Evolutionary conservation across 768 basidiomycete species (phyloP), one percentile per base, ranked within the genome.

Genomic region (Pulveroboletus sp.): DNA sequence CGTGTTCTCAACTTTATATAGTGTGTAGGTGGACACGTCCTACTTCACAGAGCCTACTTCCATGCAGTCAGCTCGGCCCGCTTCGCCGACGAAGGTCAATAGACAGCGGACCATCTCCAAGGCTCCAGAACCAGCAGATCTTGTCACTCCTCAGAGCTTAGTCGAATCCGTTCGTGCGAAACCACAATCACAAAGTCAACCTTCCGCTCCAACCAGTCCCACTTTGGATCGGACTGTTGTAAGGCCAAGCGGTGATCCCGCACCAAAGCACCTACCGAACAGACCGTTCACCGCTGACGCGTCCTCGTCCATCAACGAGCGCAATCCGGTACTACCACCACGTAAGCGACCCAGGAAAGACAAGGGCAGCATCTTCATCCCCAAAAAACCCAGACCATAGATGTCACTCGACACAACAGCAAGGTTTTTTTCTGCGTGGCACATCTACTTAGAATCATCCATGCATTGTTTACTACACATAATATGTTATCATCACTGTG

Each of bases 301-400:
- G 4, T 48, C 66, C 31, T 56, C 55, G 36, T 51, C 57, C 10
- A 39, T 15, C 2, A 57, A 59, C 21, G 50, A 61, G 56, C 57
- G 50, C 50, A 62, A 55, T 39, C 54, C 67, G 1, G 64, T 51
- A n/a, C 68, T 56, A 15, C 67, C 60, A 15, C 64, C 63, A 2
- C 56, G 14, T 27, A 69, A 71, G 45, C 61, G 70, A 21, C 53
- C 58, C 17, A 67, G 70, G 54, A 65, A 70, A 56, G 66, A 63
- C n/a, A 62, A 68, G 49, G 55, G 55, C 4, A 70, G 54, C 35
- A 66, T 86, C 48, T 86, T 87, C 61, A 85, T 86, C 49, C 84
- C 85, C 2, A 85, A 79, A 59, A 81, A 79, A 61, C 61, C 67
- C 39, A 72, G 64, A 48, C 47, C 51, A 49, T 66, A 65, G 57